Percentiles rank a stretch among this genome's conserved stretches.
Conservation (phyloP, 768 basidiomycete species). For the Galerina marginata region DNA sequence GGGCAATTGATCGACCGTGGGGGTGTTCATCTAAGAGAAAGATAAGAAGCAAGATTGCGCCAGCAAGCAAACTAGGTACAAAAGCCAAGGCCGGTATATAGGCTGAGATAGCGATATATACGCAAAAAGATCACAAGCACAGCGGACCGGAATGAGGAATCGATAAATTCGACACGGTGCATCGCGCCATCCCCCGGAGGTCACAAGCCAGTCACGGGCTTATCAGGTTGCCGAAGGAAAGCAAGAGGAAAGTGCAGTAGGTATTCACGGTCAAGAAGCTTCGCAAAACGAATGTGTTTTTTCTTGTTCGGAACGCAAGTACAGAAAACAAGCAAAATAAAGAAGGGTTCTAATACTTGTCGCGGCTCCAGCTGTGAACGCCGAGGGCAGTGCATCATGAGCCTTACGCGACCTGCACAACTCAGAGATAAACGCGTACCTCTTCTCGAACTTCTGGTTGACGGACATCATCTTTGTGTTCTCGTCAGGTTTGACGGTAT, state of each 20-base stretch:
- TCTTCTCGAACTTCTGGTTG: constrained; percentile 78
- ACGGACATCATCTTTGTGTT: constrained; percentile 73
- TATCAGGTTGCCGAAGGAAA: too few relatives aligned
- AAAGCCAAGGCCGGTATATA: background rate
- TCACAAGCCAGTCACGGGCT: too few relatives aligned
- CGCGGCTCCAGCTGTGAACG: constrained; percentile 71
- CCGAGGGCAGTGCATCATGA: background rate
- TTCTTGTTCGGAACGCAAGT: constrained; percentile 9
- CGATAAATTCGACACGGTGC: too few relatives aligned
- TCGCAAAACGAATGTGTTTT: background rate
- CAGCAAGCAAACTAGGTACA: background rate
- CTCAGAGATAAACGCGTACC: constrained; percentile 39
- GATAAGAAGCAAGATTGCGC: background rate
- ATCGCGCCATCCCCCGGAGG: too few relatives aligned
- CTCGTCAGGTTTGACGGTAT: constrained; percentile 76
- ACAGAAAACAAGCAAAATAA: constrained; percentile 16
- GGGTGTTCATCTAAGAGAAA: constrained; percentile 11
- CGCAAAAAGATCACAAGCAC: background rate
- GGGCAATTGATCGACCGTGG: constrained; percentile 17
- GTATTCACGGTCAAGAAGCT: too few relatives aligned
- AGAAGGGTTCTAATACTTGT: constrained; percentile 58
- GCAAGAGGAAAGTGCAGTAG: too few relatives aligned
- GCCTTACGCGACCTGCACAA: background rate
- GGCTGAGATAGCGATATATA: background rate
- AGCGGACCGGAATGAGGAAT: constrained; percentile 7